Evolutionary conservation across 257 asterid genomes (phyloP), one percentile per base, ranked within the genome.

Genomic region (Solanum microdontum): DNA sequence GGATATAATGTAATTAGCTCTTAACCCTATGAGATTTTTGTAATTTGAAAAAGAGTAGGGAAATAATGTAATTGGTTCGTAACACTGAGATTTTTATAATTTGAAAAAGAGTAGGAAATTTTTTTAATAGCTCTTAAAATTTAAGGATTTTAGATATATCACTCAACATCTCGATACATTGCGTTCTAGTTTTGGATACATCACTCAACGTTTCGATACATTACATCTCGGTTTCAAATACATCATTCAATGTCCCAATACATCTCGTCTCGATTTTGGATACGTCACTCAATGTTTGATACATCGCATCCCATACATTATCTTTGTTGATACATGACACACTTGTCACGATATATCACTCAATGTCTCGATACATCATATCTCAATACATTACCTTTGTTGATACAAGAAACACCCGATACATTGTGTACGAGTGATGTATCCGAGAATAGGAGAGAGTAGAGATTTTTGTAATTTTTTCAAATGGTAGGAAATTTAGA

Each of bases 121-220:
- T 43, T 43, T 43, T 0, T 43, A 43, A 43, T 43, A 11, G 4
- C 24, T 55, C n/a, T 6, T 55, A 55, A 17, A 55, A 55, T 55
- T 55, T 17, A 55, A 17, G 64, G 1, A 55, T 55, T 17, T 17
- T 0, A 2, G 4, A 55, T 55, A 7, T 55, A 55, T 55, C n/a
- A 55, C n/a, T 55, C 64, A 55, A 55, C 64, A 55, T 17, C 10
- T 55, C 0, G 64, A 17, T 55, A 55, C 64, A 51, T 51, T 0
- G n/a, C 10, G 3, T 17, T 51, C 3, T 0, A 7, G 0, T 15
- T 6, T 55, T 1, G 10, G 1, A 17, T 51, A 17, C n/a, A 55
- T 55, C 24, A 17, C 0, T 55, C 64, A 55, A 19, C 4, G 1
- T 19, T 2, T 7, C 4, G 4, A 7, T 55, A 55, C 10, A 17